Conservation (phyloP, 768 basidiomycete genomes). For the Dacryopinax primogenitus region DNA sequence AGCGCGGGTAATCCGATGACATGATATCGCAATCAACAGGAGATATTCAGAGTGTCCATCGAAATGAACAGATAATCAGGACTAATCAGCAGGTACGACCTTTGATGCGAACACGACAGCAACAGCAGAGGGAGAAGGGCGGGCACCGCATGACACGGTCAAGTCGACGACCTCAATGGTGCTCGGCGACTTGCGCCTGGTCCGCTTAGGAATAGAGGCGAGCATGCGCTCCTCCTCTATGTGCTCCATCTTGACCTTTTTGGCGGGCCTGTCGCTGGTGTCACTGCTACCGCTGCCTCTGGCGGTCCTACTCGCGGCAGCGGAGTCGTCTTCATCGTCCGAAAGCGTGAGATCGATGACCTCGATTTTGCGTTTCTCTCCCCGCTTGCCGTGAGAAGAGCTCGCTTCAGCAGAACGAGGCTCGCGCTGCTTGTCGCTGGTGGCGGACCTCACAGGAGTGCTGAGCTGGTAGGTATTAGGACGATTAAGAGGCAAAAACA, state of each 20-base stretch:
- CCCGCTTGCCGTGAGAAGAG: background rate
- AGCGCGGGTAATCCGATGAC: no score
- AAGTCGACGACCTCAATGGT: background rate
- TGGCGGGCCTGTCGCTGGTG: background rate
- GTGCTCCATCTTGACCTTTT: background rate
- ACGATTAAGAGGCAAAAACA: no score
- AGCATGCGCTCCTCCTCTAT: conserved; percentile 4
- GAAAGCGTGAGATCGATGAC: background rate
- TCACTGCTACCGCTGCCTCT: background rate
- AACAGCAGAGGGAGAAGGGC: background rate
- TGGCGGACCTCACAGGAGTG: background rate
- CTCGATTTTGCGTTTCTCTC: background rate
- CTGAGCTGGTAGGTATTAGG: no score
- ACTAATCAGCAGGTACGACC: background rate
- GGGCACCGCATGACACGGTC: background rate
- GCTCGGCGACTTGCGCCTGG: background rate
- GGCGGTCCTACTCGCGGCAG: background rate
- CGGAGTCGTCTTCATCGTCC: background rate
- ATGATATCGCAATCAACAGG: no score
- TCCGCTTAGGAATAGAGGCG: background rate
- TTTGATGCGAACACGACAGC: background rate
- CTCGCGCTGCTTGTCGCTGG: background rate
- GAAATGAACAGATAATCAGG: no score
- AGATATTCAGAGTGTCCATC: no score
- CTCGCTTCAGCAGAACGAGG: background rate